These are phyloP conservation scores for Naganishia cerealis DNA, from an alignment of 1,284 basidiomycete genomes.

Conservation along the genomic window DNA sequence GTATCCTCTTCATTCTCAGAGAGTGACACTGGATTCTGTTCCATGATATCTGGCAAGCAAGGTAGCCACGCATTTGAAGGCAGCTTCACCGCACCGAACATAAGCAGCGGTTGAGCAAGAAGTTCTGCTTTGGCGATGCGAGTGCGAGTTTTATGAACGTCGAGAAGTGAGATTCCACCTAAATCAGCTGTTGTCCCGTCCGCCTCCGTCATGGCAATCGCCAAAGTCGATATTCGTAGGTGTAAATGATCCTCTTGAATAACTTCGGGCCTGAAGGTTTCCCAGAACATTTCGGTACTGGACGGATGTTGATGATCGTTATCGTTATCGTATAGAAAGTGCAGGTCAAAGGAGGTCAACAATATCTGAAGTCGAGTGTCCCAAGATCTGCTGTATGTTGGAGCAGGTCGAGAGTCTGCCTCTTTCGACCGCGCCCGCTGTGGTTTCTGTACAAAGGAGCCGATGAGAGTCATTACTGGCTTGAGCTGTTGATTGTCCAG, in stretches of 20 bases:
- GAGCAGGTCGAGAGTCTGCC: not conserved
- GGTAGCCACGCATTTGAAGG: constrained; percentile 7
- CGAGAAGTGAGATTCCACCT: not conserved
- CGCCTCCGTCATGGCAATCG: not conserved
- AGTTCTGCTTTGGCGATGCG: not conserved
- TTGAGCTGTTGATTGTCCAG: constrained; percentile 1
- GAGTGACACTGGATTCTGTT: not conserved
- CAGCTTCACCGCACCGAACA: not conserved
- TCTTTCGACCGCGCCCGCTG: not conserved
- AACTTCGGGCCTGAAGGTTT: not conserved
- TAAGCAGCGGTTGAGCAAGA: constrained; percentile 9
- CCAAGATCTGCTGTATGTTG: not conserved
- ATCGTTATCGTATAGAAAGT: not conserved
- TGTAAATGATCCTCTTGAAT: not conserved
- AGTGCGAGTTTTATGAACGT: not conserved
- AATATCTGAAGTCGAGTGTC: not conserved
- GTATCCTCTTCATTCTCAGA: not conserved
- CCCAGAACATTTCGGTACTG: not conserved
- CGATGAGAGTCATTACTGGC: not conserved
- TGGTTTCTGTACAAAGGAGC: not conserved
- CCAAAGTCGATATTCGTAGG: not conserved
- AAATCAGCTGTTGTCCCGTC: not conserved
- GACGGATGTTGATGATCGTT: not conserved
- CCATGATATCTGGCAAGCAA: not conserved
- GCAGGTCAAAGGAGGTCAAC: not conserved